A percentile compares a stretch with the other conserved stretches of the same genome.
Conservation (phyloP, 2,329 filamentous ascomycete species). For the Hypoxylon sp. region DNA sequence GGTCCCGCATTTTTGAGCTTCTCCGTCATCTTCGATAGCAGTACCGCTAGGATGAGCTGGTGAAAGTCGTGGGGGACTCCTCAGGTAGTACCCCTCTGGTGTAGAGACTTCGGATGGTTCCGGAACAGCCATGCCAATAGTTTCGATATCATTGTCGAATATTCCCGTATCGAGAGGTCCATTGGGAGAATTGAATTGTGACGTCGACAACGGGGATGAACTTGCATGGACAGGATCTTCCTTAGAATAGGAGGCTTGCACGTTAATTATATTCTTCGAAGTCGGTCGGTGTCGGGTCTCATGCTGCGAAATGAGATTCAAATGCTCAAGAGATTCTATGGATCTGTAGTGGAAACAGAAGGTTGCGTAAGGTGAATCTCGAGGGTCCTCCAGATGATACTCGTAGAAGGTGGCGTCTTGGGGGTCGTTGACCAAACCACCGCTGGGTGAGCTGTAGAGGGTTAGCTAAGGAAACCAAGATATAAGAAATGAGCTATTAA, state of each 20-base stretch:
- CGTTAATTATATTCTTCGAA: slow-evolving; percentile 18
- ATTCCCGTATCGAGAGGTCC: slow-evolving; percentile 34
- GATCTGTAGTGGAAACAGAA: slow-evolving; percentile 72
- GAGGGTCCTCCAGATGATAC: slow-evolving; percentile 67
- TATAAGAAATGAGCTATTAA: neutral
- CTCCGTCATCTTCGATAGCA: slow-evolving; percentile 8
- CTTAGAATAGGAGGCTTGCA: neutral
- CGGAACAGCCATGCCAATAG: slow-evolving; percentile 15
- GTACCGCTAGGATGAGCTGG: slow-evolving; percentile 7
- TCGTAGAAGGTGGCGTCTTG: slow-evolving; percentile 67
- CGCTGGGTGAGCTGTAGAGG: slow-evolving; percentile 64
- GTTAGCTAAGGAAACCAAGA: slow-evolving; percentile 33
- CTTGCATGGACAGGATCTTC: neutral
- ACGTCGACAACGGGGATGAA: slow-evolving; percentile 16
- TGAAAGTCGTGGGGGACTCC: slow-evolving; percentile 39
- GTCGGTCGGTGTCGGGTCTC: slow-evolving; percentile 27
- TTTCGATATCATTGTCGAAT: slow-evolving; percentile 28
- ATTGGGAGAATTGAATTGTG: slow-evolving; percentile 34
- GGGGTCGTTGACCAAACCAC: slow-evolving; percentile 67
- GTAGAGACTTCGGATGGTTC: slow-evolving; percentile 15
- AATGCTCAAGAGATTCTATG: slow-evolving; percentile 63
- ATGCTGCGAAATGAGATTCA: slow-evolving; percentile 63
- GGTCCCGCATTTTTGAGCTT: slow-evolving; percentile 10
- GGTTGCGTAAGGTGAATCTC: slow-evolving; percentile 66
- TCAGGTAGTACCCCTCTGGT: slow-evolving; percentile 39